Evolutionary conservation across 2,329 filamentous ascomycete genomes (phyloP), one percentile per base, ranked within the genome.

Genomic region (Pseudogymnoascus sp.): DNA sequence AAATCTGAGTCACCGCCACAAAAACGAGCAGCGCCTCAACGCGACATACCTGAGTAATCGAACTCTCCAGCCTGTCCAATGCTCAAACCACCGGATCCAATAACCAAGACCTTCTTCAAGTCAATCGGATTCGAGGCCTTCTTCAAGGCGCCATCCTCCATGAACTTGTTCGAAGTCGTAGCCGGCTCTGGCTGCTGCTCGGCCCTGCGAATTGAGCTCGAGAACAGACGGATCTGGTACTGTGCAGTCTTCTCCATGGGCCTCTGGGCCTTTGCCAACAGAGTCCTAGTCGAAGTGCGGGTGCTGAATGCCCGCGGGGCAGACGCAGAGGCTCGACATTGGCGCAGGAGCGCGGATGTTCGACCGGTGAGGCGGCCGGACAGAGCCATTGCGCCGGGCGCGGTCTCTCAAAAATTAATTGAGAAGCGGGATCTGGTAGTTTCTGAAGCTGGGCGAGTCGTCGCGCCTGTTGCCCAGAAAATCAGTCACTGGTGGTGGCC

Each of bases 41-140:
- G 58, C 35, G n/a, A 82, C 87, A 68, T 81, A 96, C 92, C 93
- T 76, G 94, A 97, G 78, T 97, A 97, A 79, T 97, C 93, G 72
- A 97, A 97, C 80, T 97, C 93, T 79, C 93, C 93, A 67, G 93
- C 93, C 79, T 97, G 93, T 66, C 93, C 93, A 84, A 97, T 97
- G 75, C 91, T 91, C 69, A 97, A 83, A 77, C 93, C 93, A 79
- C 93, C 93, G 78, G 88, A 92, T 64, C 93, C 93, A 80, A 97
- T 96, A 69, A 97, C 92, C 65, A 97, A 81, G 60, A 97, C 93
- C 80, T 97, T 97, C 81, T 96, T 96, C 67, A 97, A 92, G 74
- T 96, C 85, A 59, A 97, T 88, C 62, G 90, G 79, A 71, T 93
- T 83, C 71, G 84, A 83, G 63, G 88, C 83, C 63, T 83, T 87